Evolutionary conservation across 1,139 yeast species (phyloP).

Genomic region (Magnusiomyces fungicola): DNA sequence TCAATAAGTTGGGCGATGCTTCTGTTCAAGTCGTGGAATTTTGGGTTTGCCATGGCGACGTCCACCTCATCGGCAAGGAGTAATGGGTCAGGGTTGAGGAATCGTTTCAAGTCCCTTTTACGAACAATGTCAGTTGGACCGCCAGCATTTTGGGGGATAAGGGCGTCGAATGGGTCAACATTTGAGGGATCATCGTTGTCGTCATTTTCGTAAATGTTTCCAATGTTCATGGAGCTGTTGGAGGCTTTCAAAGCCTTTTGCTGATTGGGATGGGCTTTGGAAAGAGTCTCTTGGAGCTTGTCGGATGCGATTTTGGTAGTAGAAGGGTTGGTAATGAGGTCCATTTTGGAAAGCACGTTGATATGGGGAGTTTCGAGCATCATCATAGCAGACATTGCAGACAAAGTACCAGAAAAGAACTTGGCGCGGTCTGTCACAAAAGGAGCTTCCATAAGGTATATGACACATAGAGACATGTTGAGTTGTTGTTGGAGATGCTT

Average conservation of each 20-base stretch:
- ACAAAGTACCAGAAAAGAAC: slow-evolving; percentile 88
- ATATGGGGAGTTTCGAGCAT: slow-evolving; percentile 90
- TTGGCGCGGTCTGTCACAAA: slow-evolving; percentile 84
- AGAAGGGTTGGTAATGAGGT: slow-evolving; percentile 45
- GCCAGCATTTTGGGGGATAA: slow-evolving; percentile 1
- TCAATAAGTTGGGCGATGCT: slow-evolving; percentile 78
- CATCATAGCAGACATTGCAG: slow-evolving; percentile 99
- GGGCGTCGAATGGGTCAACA: neutral
- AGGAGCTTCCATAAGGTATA: slow-evolving; percentile 88
- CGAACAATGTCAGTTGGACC: slow-evolving; percentile 43
- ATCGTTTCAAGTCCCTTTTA: slow-evolving; percentile 70
- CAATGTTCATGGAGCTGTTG: neutral
- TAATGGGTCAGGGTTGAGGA: slow-evolving; percentile 86
- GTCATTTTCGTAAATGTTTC: neutral
- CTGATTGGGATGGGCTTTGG: neutral
- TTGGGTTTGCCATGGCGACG: slow-evolving; percentile 53
- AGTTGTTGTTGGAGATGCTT: slow-evolving; percentile 71
- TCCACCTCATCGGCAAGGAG: slow-evolving; percentile 49
- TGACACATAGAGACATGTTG: slow-evolving; percentile 84
- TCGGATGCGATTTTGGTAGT: slow-evolving; percentile 23
- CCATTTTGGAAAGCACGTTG: slow-evolving; percentile 78
- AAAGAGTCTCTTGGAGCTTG: slow-evolving; percentile 29
- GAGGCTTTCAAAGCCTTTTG: neutral
- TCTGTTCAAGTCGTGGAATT: slow-evolving; percentile 63
- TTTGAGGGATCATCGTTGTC: neutral